Evolutionary conservation across 2,329 filamentous ascomycete species (phyloP).

Genomic region (Xenoacremonium recifei): DNA sequence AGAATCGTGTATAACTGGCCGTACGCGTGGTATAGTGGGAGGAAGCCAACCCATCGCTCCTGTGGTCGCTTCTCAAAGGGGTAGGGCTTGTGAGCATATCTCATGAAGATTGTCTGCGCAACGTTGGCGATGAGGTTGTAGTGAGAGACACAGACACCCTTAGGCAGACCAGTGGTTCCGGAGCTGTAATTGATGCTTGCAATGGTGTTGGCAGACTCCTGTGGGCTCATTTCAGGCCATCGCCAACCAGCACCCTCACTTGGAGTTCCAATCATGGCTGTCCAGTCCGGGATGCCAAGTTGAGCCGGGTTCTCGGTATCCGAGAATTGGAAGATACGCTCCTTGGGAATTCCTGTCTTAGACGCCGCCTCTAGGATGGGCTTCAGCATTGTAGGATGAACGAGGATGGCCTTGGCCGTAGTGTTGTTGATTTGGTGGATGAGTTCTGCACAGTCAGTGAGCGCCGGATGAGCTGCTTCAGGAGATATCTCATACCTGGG

Average conservation of each 20-base stretch:
- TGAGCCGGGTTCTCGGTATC: constrained; percentile 32
- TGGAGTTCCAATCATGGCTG: constrained; percentile 33
- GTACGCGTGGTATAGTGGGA: constrained; percentile 66
- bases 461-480: background rate
- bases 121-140: constrained; percentile 49
- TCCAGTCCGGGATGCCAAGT: constrained; percentile 42
- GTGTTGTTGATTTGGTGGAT: constrained; percentile 51
- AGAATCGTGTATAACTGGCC: constrained; percentile 54
- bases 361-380: constrained; percentile 42
- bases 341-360: constrained; percentile 37
- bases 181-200: constrained; percentile 51
- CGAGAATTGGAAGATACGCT: constrained; percentile 48
- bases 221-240: constrained; percentile 37
- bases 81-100: constrained; percentile 37
- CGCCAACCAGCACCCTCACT: constrained; percentile 34
- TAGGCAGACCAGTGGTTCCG: constrained; percentile 51
- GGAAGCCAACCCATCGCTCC: constrained; percentile 56
- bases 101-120: constrained; percentile 47
- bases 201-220: constrained; percentile 33
- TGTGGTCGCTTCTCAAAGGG: constrained; percentile 33
- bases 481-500: constrained; percentile 33
- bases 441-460: constrained; percentile 37
- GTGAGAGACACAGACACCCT: constrained; percentile 50
- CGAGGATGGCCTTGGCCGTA: constrained; percentile 46
- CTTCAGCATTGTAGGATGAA: constrained; percentile 45